Evolutionary conservation across 331 rosid genomes (phyloP), one percentile per base, ranked within the genome.

Genomic region (Malus hybrid): DNA sequence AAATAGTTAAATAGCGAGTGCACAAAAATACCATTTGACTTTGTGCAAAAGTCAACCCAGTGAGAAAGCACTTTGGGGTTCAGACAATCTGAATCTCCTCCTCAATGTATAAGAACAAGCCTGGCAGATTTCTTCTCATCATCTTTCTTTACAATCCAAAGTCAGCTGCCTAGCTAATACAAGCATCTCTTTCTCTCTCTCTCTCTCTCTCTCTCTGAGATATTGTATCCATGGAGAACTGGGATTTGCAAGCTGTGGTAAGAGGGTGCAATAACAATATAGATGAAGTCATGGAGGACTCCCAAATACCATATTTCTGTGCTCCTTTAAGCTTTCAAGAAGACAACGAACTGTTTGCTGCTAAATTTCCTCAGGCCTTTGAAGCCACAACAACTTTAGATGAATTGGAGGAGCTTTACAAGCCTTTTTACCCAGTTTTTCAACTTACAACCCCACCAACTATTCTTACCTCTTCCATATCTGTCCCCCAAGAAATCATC

Each of bases 181-280:
- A 52, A 50, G 8, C 70, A 56, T 18, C 44, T 65, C 67, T 28
- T 61, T 70, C 63, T 53, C 57, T 50, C 56, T 50, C 56, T 28
- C 29, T 28, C 29, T 28, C 29, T 39, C 4, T 36, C 44, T 6
- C 36, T 42, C 53, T 57, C 48, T 29, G 3, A n/a, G 33, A 50
- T 65, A 11, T 39, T 70, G 66, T 63, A 4, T 55, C 13, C 50
- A 79, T 84, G 80, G 91, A 88, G 75, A 89, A 84, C 42, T 93
- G 98, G 97, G 98, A 85, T 80, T 87, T 93, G 91, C 91, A 89
- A 48, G 91, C 97, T 34, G 81, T 93, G 67, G 93, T 91, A 26
- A 84, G 87, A 81, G 97, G 98, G n/a, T 70, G 67, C 83, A 68
- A 3, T 52, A 63, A 15, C 16, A 68, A 15, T 39, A 32, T 39